Evolutionary conservation across 1,139 yeast species (phyloP).

Genomic region (Yamadazyma diddensiae): DNA sequence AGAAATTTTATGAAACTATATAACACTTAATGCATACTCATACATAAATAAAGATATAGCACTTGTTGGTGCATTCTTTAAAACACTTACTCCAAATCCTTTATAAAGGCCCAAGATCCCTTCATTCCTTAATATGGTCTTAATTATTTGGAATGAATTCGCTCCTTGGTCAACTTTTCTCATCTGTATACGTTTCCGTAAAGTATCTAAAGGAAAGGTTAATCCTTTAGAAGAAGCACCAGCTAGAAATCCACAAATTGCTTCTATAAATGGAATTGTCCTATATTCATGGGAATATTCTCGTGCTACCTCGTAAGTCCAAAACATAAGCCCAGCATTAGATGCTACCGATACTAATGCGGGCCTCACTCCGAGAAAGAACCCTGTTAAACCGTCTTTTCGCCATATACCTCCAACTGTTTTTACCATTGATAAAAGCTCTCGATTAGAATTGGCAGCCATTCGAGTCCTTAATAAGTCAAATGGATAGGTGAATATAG

Average conservation of each 20-base stretch:
- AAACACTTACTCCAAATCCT: conserved; percentile 65
- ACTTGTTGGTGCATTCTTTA: conserved; percentile 81
- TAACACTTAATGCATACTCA: conserved; percentile 37
- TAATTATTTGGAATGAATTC: conserved; percentile 19
- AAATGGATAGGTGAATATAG: conserved; percentile 77
- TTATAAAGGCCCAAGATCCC: conserved; percentile 69
- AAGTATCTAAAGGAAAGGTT: conserved; percentile 83
- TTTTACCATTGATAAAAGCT: conserved; percentile 44
- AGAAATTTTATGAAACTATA: conserved; percentile 1
- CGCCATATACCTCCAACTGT: conserved; percentile 42
- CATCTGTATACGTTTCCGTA: conserved; percentile 78
- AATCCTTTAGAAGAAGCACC: conserved; percentile 71
- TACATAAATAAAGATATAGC: conserved; percentile 75
- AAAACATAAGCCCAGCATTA: conserved; percentile 67
- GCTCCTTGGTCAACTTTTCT: conserved; percentile 10
- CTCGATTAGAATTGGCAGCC: conserved; percentile 52
- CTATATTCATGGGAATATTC: conserved; percentile 23
- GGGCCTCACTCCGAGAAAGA: conserved; percentile 62
- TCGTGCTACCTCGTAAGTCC: conserved; percentile 55
- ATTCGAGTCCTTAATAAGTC: conserved; percentile 82
- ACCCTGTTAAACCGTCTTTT: conserved; percentile 54
- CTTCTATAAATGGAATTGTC: conserved; percentile 50
- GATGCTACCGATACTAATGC: conserved; percentile 64
- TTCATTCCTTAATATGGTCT: conserved; percentile 46
- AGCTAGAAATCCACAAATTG: conserved; percentile 70